phyloP scores from a whole-genome alignment of 2,329 filamentous ascomycete species.

The Curvularia hawaiiensis region DNA sequence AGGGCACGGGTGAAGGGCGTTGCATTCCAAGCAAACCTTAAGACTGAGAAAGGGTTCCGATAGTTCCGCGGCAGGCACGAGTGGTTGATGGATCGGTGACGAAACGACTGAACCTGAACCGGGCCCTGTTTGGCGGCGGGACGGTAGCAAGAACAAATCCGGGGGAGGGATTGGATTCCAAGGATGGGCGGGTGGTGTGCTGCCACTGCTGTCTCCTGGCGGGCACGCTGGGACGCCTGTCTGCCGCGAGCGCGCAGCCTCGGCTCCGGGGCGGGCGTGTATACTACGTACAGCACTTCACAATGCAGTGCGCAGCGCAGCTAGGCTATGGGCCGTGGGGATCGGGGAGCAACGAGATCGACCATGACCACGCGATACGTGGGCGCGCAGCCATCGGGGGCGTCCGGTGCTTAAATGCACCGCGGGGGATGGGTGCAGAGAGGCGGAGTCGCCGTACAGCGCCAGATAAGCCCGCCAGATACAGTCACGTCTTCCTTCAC shows the following conservation, averaged over 20 bases:
- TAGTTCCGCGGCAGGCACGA: constrained; percentile 12
- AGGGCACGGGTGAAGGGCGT: constrained; percentile 6
- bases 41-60: constrained; percentile 5
- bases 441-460: constrained; percentile 21
- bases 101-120: constrained; percentile 15
- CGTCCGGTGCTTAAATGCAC: constrained; percentile 11
- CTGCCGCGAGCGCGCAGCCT: constrained; percentile 10
- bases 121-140: constrained; percentile 7
- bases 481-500: not conserved
- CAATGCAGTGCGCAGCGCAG: not conserved
- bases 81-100: constrained; percentile 13
- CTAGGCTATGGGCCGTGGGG: constrained; percentile 5
- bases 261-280: constrained; percentile 2
- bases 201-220: constrained; percentile 10
- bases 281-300: too few relatives aligned
- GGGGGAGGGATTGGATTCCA: constrained; percentile 10
- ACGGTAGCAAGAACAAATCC: constrained; percentile 13
- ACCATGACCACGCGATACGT: constrained; percentile 7
- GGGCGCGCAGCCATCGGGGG: not conserved
- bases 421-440: constrained; percentile 5
- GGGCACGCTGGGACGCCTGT: constrained; percentile 4
- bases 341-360: constrained; percentile 4
- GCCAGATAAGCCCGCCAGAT: constrained; percentile 16
- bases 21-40: constrained; percentile 12
- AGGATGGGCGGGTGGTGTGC: constrained; percentile 7